A percentile compares a stretch with the other conserved stretches of the same genome.
Evolutionary conservation across 768 basidiomycete genomes (phyloP).

Genomic region (Rubroboletus pulcherrimus): DNA sequence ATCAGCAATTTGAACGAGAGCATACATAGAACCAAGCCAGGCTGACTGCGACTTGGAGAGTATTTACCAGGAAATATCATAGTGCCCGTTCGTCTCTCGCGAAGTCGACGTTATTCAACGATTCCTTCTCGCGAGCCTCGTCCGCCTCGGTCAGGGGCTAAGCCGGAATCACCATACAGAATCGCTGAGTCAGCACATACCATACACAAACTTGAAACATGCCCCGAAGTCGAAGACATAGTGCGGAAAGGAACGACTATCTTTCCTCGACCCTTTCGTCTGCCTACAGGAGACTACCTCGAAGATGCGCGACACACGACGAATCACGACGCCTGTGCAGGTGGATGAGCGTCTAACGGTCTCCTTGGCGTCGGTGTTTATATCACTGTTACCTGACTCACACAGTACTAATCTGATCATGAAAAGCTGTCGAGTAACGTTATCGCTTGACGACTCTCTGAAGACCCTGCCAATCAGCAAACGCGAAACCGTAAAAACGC

Average conservation of each 20-base stretch:
- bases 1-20: background rate
- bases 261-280: background rate
- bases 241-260: background rate
- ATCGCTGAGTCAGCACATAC: background rate
- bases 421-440: no score
- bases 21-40: background rate
- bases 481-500: no score
- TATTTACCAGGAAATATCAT: background rate
- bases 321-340: background rate
- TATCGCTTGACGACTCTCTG: no score
- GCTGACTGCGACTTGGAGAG: no score
- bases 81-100: background rate
- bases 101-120: background rate
- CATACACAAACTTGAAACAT: no score
- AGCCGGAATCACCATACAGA: background rate
- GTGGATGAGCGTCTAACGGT: background rate
- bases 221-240: no score
- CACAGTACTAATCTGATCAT: no score
- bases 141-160: background rate
- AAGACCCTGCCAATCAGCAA: no score
- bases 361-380: background rate
- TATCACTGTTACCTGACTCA: no score
- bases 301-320: background rate
- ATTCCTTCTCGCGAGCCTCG: no score
- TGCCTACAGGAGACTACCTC: no score